Evolutionary conservation across 768 basidiomycete genomes (phyloP), one percentile per base, ranked within the genome.

Genomic region (Rhodotorula paludigena): DNA sequence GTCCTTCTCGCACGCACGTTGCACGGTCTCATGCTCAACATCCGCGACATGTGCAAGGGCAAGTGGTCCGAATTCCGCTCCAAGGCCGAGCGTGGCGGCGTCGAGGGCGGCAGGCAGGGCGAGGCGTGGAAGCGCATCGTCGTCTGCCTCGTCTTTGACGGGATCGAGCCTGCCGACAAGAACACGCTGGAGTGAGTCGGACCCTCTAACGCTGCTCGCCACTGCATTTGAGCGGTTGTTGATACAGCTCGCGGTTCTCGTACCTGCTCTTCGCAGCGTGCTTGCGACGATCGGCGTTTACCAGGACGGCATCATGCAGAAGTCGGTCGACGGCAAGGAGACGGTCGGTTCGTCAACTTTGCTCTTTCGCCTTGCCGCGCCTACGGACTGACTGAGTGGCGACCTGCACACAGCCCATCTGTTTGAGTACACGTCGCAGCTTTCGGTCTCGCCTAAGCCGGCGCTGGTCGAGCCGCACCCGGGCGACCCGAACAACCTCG

Each of bases 361-460:
- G 38, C 10, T 42, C 21, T n/a, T 25, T n/a, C 30, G 33, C 3
- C 3, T 11, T 44, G 35, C 8, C 15, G 25, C 14, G 9, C 15
- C 14, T 0, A 23, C 53, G 32, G 3, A n/a, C 35, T 44, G 18
- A 20, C 51, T 41, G 36, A 15, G 25, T 15, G 11, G 10, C 25
- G 11, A 18, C 2, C 39, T 3, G 25, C 90, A 88, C 18, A 87
- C 90, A 45, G 94, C 89, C 23, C 93, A 97, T 76, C 90, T 98
- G 67, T 98, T 97, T 75, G 92, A 96, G 85, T 99, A 97, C 78
- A 98, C 94, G 3, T 97, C 93, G 0, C 92, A 96, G 77, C 83
- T 99, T 30, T 94, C 92, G 0, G 87, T 99, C 72, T 93, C 94
- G 73, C 81, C 91, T 3, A 87, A 87, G 5, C 93, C 93, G 1